Conservation (phyloP, 1,139 yeast genomes). For the Magnusiomyces sp. region DNA sequence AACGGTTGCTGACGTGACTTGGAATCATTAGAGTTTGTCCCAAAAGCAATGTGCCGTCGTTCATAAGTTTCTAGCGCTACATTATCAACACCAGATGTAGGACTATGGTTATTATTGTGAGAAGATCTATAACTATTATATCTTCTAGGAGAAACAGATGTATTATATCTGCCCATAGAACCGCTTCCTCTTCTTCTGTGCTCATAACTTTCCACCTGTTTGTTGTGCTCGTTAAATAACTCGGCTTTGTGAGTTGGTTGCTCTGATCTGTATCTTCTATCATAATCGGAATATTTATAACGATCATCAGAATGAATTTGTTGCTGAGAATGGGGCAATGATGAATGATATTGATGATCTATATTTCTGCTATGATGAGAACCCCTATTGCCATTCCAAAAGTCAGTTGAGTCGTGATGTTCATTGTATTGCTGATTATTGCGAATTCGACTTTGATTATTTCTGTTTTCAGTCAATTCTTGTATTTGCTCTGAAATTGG, state of each 20-base stretch:
- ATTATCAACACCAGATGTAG: not conserved
- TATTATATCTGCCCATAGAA: not conserved
- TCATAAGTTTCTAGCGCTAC: not conserved
- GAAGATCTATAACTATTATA: not conserved
- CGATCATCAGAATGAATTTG: conserved; percentile 18
- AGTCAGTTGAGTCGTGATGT: not conserved
- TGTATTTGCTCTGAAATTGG: conserved; percentile 6
- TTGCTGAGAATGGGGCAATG: conserved; percentile 7
- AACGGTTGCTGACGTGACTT: not conserved
- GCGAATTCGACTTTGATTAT: conserved; percentile 14
- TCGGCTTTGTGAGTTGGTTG: conserved; percentile 25
- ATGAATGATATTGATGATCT: not conserved
- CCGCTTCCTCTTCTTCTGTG: not conserved
- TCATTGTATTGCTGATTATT: conserved; percentile 5
- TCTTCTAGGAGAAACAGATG: not conserved
- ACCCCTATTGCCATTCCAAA: not conserved
- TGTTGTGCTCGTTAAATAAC: conserved; percentile 28
- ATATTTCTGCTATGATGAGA: not conserved
- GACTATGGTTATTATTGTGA: not conserved
- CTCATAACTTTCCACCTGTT: conserved; percentile 22
- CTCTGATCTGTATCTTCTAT: conserved; percentile 25
- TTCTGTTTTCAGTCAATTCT: conserved; percentile 9
- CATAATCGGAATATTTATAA: conserved; percentile 26
- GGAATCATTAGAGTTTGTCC: no score
- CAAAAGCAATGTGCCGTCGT: not conserved